A percentile compares a stretch with the other conserved stretches of the same genome.
phyloP scores from a whole-genome alignment of 768 basidiomycete genomes.

The Auricularia sp. region DNA sequence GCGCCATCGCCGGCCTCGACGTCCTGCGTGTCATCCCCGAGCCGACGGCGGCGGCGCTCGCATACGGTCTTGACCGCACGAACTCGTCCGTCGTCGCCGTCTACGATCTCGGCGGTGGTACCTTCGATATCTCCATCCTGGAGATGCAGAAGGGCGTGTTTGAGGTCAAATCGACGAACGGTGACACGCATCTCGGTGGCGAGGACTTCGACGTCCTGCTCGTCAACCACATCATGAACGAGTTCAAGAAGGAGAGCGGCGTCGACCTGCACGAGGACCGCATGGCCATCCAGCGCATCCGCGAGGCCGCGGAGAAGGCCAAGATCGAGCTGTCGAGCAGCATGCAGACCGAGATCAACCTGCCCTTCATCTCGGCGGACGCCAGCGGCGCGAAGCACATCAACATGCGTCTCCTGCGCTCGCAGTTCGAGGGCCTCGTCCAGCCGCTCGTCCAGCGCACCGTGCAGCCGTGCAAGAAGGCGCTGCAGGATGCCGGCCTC shows the following conservation, averaged over 20 bases:
- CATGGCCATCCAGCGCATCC: conserved; percentile 98
- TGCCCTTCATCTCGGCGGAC: conserved; percentile 97
- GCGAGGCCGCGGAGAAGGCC: conserved; percentile 98
- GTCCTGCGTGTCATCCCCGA: conserved; percentile 99
- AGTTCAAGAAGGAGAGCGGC: conserved; percentile 92
- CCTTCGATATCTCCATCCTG: conserved; percentile 98
- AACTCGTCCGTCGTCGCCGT: conserved; percentile 88
- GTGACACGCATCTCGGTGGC: conserved; percentile 94
- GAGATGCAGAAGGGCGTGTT: conserved; percentile 99
- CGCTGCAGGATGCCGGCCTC: conserved; percentile 83
- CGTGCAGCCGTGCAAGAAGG: conserved; percentile 95
- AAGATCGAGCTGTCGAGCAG: conserved; percentile 97
- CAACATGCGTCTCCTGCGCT: conserved; percentile 79
- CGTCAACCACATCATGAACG: conserved; percentile 72
- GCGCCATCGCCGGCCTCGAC: conserved; percentile 93
- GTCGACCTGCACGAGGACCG: conserved; percentile 74
- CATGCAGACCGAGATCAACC: conserved; percentile 89
- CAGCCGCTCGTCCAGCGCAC: conserved; percentile 76
- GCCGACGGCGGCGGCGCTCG: conserved; percentile 95
- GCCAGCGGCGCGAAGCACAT: conserved; percentile 94
- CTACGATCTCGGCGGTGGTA: conserved; percentile 96
- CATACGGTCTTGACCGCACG: conserved; percentile 85
- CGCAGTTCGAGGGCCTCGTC: conserved; percentile 85
- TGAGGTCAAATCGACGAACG: conserved; percentile 99
- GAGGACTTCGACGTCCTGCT: conserved; percentile 95